Conservation (phyloP, 2,329 filamentous ascomycete species). For the Paracoccidioides lutzii region DNA sequence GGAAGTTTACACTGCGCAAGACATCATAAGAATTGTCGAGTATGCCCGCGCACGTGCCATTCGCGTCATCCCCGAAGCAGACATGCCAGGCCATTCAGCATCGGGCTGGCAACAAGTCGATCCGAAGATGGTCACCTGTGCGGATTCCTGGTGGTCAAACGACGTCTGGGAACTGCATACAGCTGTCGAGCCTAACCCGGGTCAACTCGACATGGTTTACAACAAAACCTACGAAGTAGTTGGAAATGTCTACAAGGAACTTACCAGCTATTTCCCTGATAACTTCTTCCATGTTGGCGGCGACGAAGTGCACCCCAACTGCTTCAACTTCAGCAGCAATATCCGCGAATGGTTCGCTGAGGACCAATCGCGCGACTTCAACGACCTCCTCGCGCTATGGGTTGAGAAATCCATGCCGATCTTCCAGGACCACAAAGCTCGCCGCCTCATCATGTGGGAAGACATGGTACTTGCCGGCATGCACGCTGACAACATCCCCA, state of each 20-base stretch:
- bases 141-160: constrained; percentile 49
- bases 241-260: constrained; percentile 41
- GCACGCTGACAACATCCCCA: constrained; percentile 36
- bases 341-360: constrained; percentile 39
- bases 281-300: constrained; percentile 45
- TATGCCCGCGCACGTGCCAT: constrained; percentile 44
- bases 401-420: constrained; percentile 40
- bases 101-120: constrained; percentile 46
- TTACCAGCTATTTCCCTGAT: constrained; percentile 39
- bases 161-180: constrained; percentile 43
- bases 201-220: constrained; percentile 44
- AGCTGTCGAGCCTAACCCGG: constrained; percentile 44
- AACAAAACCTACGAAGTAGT: constrained; percentile 44
- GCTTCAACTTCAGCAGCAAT: constrained; percentile 44
- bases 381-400: constrained; percentile 43
- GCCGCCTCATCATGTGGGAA: constrained; percentile 47
- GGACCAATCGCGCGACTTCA: constrained; percentile 38
- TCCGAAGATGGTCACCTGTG: constrained; percentile 43
- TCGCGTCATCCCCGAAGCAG: constrained; percentile 49
- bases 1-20: constrained; percentile 34
- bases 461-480: constrained; percentile 36
- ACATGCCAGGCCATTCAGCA: constrained; percentile 48
- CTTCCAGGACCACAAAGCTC: constrained; percentile 34
- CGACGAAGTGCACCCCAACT: constrained; percentile 43
- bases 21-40: constrained; percentile 33